These are phyloP conservation scores for Eucalyptus leucophloia DNA, from an alignment of 345 rosid genomes.

Conservation along the genomic window DNA sequence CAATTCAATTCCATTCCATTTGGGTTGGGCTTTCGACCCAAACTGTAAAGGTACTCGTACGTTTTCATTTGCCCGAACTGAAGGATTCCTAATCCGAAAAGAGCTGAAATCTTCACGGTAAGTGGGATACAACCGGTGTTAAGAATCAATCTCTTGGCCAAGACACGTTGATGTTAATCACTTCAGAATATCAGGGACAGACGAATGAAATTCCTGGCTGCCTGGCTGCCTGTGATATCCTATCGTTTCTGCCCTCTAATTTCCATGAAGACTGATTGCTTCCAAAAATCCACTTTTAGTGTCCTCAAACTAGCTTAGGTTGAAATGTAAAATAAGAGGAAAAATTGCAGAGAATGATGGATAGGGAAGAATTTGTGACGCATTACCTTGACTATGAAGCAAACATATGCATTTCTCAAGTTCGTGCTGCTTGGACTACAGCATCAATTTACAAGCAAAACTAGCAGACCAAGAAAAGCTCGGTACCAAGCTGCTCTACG, in stretches of 20 bases:
- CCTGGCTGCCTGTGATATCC: neutral
- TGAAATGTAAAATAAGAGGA: neutral
- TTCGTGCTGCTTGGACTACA: neutral
- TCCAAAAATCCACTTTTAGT: neutral
- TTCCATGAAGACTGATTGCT: neutral
- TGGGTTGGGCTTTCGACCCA: neutral
- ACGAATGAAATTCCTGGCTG: neutral
- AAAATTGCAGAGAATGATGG: neutral
- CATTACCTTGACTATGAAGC: neutral
- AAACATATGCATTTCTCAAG: neutral
- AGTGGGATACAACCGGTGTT: neutral
- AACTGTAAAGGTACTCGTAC: neutral
- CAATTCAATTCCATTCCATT: neutral
- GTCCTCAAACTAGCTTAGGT: neutral
- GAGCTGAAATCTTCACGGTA: neutral
- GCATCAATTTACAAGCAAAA: neutral
- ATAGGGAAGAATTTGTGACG: neutral
- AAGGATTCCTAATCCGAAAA: neutral
- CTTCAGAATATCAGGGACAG: neutral
- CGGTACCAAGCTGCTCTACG: neutral
- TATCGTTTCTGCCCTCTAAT: neutral
- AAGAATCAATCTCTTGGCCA: neutral
- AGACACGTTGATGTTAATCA: neutral
- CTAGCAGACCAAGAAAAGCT: neutral
- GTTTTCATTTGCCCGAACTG: neutral